These are phyloP conservation scores for Coemansia sp. DNA, from an alignment of 192 early-diverging fungal genomes.

Conservation along the genomic window DNA sequence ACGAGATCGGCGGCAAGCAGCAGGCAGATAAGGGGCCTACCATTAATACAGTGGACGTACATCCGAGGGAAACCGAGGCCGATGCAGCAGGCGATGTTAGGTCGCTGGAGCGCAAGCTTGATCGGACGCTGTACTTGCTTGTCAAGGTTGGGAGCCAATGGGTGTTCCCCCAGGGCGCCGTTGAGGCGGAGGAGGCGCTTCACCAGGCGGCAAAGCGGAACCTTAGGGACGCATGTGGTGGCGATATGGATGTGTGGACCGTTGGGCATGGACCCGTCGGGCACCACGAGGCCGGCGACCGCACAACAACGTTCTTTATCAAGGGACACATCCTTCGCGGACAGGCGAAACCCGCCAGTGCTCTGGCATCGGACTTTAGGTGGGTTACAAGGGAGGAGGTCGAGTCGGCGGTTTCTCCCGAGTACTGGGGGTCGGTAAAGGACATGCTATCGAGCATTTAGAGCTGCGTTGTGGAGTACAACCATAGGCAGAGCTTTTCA, in stretches of 20 bases:
- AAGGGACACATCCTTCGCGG: slow-evolving; percentile 80
- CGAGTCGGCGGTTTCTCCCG: slow-evolving; percentile 28
- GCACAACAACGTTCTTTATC: slow-evolving; percentile 76
- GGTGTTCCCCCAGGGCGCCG: slow-evolving; percentile 70
- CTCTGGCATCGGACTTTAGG: slow-evolving; percentile 38
- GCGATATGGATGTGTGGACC: slow-evolving; percentile 78
- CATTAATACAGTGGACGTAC: slow-evolving; percentile 55
- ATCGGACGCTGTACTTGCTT: slow-evolving; percentile 77
- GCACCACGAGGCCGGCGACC: slow-evolving; percentile 54
- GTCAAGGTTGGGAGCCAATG: slow-evolving; percentile 70
- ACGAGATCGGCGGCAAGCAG: not conserved
- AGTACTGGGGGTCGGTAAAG: slow-evolving; percentile 50
- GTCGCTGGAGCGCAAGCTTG: slow-evolving; percentile 74
- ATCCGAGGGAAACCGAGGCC: slow-evolving; percentile 60
- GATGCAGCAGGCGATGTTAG: slow-evolving; percentile 65
- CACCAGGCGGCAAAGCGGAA: slow-evolving; percentile 71
- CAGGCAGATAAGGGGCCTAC: not conserved
- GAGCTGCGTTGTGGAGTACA: not conserved
- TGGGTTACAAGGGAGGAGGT: slow-evolving; percentile 54
- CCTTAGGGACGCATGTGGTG: slow-evolving; percentile 69
- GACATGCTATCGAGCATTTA: slow-evolving; percentile 40
- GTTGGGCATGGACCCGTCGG: slow-evolving; percentile 84
- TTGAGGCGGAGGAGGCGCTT: slow-evolving; percentile 68
- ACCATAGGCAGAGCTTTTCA: not conserved
- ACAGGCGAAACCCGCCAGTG: slow-evolving; percentile 47